These are phyloP conservation scores for Magnusiomyces sp. DNA, from an alignment of 1,139 yeast species.

Conservation along the genomic window DNA sequence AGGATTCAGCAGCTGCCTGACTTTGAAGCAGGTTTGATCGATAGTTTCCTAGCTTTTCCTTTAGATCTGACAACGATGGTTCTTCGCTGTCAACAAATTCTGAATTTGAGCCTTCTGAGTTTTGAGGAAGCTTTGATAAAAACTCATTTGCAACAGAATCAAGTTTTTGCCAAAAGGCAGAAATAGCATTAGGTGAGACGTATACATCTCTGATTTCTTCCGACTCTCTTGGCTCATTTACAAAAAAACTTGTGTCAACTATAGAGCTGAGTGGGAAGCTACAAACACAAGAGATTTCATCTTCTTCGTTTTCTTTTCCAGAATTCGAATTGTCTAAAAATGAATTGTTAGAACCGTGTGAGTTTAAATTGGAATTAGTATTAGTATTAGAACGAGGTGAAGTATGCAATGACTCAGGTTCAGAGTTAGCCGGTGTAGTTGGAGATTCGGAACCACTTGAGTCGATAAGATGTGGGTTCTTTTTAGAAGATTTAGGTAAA, in stretches of 20 bases:
- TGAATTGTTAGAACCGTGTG: not conserved
- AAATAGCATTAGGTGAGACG: not conserved
- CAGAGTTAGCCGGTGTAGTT: too few relatives aligned
- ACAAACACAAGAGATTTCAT: not conserved
- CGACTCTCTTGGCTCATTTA: conserved; percentile 4
- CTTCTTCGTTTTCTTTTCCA: not conserved
- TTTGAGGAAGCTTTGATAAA: too few relatives aligned
- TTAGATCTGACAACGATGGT: not conserved
- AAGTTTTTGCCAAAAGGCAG: not conserved
- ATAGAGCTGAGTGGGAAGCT: not conserved
- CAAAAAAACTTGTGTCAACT: conserved; percentile 3
- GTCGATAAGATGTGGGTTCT: too few relatives aligned
- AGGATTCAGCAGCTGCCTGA: conserved; percentile 5
- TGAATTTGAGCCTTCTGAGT: too few relatives aligned
- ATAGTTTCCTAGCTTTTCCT: not conserved
- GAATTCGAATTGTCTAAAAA: not conserved
- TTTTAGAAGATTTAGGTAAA: too few relatives aligned
- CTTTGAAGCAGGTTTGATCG: not conserved
- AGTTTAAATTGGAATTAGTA: not conserved
- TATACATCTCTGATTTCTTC: conserved; percentile 4
- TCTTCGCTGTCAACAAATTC: not conserved
- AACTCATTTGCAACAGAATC: too few relatives aligned
- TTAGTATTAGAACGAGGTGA: not conserved
- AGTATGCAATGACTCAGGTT: too few relatives aligned
- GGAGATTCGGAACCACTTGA: too few relatives aligned